These are phyloP conservation scores for Agastache rugosa DNA, from an alignment of 257 asterid species.

Conservation along the genomic window DNA sequence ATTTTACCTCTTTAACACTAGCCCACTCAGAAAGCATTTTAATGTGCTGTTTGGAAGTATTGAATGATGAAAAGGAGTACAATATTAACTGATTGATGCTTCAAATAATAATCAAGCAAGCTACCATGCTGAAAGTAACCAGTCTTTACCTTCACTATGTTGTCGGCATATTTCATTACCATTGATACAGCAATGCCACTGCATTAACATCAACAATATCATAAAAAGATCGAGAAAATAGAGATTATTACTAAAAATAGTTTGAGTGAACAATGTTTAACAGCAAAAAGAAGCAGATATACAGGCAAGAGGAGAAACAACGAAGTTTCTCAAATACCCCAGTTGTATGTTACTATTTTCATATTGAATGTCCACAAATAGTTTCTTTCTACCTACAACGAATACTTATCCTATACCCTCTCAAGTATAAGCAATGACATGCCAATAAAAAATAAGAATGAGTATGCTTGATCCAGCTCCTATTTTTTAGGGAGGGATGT, in stretches of 20 bases:
- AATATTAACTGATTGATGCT: constrained; percentile 16
- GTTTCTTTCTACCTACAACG: neutral
- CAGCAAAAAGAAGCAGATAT: constrained; percentile 4
- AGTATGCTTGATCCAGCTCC: neutral
- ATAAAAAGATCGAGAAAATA: constrained; percentile 24
- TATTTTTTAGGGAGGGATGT: neutral
- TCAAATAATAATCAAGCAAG: constrained; percentile 31
- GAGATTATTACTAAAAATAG: neutral
- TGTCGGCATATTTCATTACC: constrained; percentile 99
- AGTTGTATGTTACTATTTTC: neutral
- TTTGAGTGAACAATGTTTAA: neutral
- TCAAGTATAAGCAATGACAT: constrained; percentile 10
- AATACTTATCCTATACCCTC: neutral
- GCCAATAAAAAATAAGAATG: neutral
- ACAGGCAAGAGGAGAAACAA: neutral
- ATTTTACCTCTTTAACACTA: neutral
- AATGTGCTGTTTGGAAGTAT: constrained; percentile 4
- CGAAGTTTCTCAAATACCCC: neutral
- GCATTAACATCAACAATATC: constrained; percentile 39
- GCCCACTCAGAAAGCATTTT: constrained; percentile 7
- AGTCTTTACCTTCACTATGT: constrained; percentile 90
- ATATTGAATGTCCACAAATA: neutral
- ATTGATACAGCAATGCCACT: constrained; percentile 99
- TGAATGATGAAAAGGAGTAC: neutral
- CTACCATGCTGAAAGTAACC: constrained; percentile 21